These are phyloP conservation scores for Globisporangium sylvaticum DNA, from an alignment of 352 stramenopile genomes.

Conservation along the genomic window DNA sequence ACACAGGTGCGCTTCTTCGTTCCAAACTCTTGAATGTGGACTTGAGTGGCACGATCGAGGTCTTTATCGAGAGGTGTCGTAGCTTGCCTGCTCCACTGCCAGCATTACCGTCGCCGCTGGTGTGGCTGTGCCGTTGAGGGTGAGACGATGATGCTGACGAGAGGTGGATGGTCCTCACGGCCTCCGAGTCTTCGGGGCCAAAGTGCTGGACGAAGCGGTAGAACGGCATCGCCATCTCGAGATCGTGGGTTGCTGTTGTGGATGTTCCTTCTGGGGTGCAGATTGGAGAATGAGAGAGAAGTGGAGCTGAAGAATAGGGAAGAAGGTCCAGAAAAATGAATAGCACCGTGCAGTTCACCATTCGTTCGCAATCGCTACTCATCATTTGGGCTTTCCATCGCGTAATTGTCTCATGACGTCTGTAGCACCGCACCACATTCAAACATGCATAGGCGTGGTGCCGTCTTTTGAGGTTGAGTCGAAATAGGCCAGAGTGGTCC, in stretches of 20 bases:
- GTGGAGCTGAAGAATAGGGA: no score
- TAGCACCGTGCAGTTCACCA: neutral
- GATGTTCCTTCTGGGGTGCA: neutral
- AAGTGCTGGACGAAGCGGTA: conserved; percentile 6
- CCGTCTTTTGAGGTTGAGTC: no score
- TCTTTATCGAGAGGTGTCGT: neutral
- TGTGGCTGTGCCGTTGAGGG: neutral
- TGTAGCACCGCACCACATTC: no score
- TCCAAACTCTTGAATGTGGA: no score
- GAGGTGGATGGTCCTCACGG: neutral
- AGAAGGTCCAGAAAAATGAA: neutral
- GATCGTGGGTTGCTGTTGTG: neutral
- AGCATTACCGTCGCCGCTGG: neutral
- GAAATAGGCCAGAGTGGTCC: no score
- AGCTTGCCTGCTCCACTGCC: neutral
- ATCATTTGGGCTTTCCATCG: neutral
- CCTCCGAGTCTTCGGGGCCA: neutral
- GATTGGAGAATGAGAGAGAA: neutral
- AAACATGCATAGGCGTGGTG: no score
- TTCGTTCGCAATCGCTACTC: neutral
- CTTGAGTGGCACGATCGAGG: no score
- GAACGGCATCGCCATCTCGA: conserved; percentile 3
- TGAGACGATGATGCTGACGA: neutral
- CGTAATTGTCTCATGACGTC: neutral
- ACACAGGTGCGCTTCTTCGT: no score